These are phyloP conservation scores for Colletotrichum melonis DNA, from an alignment of 2,329 filamentous ascomycete species.

Conservation along the genomic window DNA sequence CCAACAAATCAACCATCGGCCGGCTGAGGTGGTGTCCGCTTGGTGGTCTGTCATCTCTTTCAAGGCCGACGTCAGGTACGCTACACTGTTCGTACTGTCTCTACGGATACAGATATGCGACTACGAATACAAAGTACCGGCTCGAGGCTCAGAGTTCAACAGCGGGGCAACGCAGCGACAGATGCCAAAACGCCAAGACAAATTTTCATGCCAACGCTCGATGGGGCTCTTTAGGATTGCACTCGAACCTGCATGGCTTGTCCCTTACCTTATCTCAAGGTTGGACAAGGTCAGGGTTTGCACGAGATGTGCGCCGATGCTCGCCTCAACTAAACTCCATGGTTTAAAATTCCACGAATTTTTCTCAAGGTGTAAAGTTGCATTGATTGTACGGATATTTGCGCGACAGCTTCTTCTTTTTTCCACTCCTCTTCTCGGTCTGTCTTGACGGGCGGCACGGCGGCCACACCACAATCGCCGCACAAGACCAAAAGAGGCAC, in stretches of 20 bases:
- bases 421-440: background rate
- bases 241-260: constrained; percentile 22
- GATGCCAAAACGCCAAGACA: constrained; percentile 33
- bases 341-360: background rate
- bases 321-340: background rate
- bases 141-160: constrained; percentile 11
- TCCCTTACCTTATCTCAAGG: constrained; percentile 12
- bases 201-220: constrained; percentile 24
- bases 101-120: too few species aligned
- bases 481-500: background rate
- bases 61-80: background rate
- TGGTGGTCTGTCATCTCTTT: background rate
- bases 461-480: background rate
- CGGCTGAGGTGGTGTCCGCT: background rate
- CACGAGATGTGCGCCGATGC: background rate
- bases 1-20: background rate
- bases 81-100: too few species aligned
- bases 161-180: constrained; percentile 17
- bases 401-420: background rate
- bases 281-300: background rate
- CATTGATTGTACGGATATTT: background rate
- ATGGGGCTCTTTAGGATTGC: constrained; percentile 27
- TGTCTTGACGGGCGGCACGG: background rate
- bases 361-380: background rate
- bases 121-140: background rate